Conservation (phyloP, 768 basidiomycete genomes). For the Mycena rebaudengoi region DNA sequence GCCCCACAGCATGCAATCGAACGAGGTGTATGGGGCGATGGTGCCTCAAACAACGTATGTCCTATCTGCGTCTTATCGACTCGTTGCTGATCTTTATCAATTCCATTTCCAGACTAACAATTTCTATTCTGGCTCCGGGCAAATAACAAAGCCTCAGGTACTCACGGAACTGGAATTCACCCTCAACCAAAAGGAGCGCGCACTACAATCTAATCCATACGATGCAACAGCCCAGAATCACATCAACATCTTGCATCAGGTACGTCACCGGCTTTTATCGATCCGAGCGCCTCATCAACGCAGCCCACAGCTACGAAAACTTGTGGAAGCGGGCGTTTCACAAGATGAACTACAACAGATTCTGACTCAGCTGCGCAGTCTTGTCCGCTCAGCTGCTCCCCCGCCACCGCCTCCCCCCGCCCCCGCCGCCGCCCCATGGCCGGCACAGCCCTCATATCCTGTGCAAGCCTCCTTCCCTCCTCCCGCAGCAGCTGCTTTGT, state of each 20-base stretch:
- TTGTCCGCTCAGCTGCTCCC: conserved; percentile 51
- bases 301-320: conserved; percentile 61
- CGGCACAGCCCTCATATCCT: conserved; percentile 39
- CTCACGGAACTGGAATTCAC: conserved; percentile 85
- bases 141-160: conserved; percentile 81
- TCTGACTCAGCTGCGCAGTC: conserved; percentile 69
- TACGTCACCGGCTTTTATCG: conserved; percentile 43
- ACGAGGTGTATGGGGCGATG: conserved; percentile 79
- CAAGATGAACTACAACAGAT: conserved; percentile 84
- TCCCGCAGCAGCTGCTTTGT: conserved; percentile 23
- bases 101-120: conserved; percentile 34
- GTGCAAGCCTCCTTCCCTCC: conserved; percentile 30
- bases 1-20: conserved; percentile 87
- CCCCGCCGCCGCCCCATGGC: conserved; percentile 25
- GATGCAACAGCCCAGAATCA: conserved; percentile 76
- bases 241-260: conserved; percentile 82
- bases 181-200: conserved; percentile 81
- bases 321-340: conserved; percentile 83
- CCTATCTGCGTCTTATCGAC: conserved; percentile 13
- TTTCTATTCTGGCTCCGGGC: conserved; percentile 48
- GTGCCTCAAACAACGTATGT: conserved; percentile 53
- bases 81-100: conserved; percentile 9
- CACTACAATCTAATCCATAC: conserved; percentile 74
- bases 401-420: conserved; percentile 29
- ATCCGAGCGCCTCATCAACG: conserved; percentile 15